phyloP scores from a whole-genome alignment of 2,329 filamentous ascomycete genomes.

The Remersonia thermophila region DNA sequence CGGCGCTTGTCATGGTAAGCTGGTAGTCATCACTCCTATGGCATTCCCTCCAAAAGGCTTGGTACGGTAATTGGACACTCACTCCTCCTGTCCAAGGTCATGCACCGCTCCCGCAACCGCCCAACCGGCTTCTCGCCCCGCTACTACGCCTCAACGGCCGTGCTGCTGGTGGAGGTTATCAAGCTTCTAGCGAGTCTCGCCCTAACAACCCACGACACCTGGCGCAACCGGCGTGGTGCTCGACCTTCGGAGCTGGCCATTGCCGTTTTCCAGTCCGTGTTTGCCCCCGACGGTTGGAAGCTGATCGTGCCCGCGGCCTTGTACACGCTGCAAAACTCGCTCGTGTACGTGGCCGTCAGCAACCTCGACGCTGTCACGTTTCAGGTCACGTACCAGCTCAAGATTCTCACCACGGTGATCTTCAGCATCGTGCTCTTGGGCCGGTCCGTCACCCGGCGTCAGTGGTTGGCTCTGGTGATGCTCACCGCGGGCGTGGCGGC shows the following conservation, averaged over 20 bases:
- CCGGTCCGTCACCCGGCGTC: conserved; percentile 12
- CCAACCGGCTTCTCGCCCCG: conserved; percentile 22
- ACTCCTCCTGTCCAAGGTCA: conserved; percentile 5
- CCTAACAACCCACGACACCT: conserved; percentile 46
- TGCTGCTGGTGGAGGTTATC: conserved; percentile 54
- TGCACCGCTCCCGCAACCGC: conserved; percentile 14
- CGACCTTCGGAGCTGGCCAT: conserved; percentile 1
- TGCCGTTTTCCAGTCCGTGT: conserved; percentile 28
- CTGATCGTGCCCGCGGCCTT: conserved; percentile 19
- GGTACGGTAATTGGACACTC: neutral
- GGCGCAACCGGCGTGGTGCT: conserved; percentile 5
- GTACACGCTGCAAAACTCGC: conserved; percentile 19
- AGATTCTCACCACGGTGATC: conserved; percentile 19
- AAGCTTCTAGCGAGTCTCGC: conserved; percentile 51
- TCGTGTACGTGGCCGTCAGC: conserved; percentile 19
- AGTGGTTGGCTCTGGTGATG: conserved; percentile 17
- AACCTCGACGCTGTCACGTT: conserved; percentile 19
- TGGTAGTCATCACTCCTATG: too few relatives aligned
- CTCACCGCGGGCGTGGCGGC: conserved; percentile 18
- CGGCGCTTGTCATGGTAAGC: conserved; percentile 13
- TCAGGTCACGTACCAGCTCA: conserved; percentile 20
- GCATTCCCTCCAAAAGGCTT: neutral
- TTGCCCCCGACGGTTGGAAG: conserved; percentile 18
- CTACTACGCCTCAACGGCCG: conserved; percentile 55
- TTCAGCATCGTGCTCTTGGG: conserved; percentile 19